Evolutionary conservation across 2,329 filamentous ascomycete species (phyloP), one percentile per base, ranked within the genome.

Genomic region (Calonectria hongkongensis): DNA sequence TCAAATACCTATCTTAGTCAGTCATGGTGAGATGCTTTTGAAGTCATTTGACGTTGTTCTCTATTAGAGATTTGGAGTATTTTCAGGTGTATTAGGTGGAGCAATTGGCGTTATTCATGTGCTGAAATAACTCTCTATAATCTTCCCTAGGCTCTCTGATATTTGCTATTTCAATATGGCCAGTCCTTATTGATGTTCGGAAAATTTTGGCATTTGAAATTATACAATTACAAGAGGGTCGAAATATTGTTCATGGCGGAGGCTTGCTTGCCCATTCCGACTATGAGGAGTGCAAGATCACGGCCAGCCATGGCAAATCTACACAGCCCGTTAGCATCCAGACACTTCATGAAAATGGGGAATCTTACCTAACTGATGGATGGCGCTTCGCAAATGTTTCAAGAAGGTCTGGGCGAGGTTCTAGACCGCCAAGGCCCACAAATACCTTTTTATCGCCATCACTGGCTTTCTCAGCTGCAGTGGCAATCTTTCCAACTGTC

Each of bases 381-480:
- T 60, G 54, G 8, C 54, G 1, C 21, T 10, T 60, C 36, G 54
- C 54, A 41, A 60, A 60, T 28, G 21, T 41, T 21, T 60, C 54
- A 27, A 60, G 54, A 28, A 60, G 54, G 36, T 60, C 54, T 27
- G 54, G 54, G 13, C 54, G 54, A 41, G 54, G 54, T 25, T 60
- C 54, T 18, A 60, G 54, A 10, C 54, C 54, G 3, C 54, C 54
- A 7, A 60, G 33, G 10, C 54, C 54, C 21, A 60, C 54, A 41
- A 60, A 60, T 41, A 60, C 54, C 36, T 60, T 60, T 12, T 21
- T 36, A 18, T 36, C 21, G 4, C 15, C 25, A 8, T 6, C 25
- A 13, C 33, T 60, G 5, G 54, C 54, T 15, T 60, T 60, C 13
- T 60, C 54, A 5, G 54, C 54, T 25, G 54, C 33, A 9, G 7